Conservation (phyloP, 192 early-diverging fungal species). For the Pilobolus umbonatus region DNA sequence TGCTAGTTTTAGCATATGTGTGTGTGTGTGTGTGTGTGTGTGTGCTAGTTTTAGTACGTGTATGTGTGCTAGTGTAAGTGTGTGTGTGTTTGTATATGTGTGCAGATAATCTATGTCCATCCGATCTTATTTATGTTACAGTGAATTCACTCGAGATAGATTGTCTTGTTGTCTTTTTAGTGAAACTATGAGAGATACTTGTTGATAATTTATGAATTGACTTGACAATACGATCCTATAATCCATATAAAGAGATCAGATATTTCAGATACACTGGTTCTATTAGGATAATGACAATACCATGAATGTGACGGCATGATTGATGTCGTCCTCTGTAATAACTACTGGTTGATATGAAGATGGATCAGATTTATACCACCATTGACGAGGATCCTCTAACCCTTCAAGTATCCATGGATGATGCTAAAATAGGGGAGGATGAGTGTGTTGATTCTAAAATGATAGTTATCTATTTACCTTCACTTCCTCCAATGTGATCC, state of each 20-base stretch:
- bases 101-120: no score
- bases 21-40: neutral
- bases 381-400: conserved; percentile 57
- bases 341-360: conserved; percentile 58
- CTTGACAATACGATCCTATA: conserved; percentile 1
- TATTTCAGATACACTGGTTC: neutral
- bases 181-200: neutral
- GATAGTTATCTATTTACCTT: no score
- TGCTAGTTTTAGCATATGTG: no score
- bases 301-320: conserved; percentile 60
- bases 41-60: no score
- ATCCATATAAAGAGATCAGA: neutral
- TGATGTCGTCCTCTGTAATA: conserved; percentile 88
- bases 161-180: no score
- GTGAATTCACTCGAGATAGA: no score
- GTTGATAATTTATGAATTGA: neutral
- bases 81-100: no score
- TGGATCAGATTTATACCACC: conserved; percentile 82
- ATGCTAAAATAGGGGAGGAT: no score
- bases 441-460: no score
- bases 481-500: conserved; percentile 85
- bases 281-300: conserved; percentile 30
- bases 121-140: no score
- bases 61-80: no score
- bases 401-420: conserved; percentile 87